Base-by-base conservation (phyloP, 2,329 filamentous ascomycete species). In the Verticillium zaregamsianum region DNA sequence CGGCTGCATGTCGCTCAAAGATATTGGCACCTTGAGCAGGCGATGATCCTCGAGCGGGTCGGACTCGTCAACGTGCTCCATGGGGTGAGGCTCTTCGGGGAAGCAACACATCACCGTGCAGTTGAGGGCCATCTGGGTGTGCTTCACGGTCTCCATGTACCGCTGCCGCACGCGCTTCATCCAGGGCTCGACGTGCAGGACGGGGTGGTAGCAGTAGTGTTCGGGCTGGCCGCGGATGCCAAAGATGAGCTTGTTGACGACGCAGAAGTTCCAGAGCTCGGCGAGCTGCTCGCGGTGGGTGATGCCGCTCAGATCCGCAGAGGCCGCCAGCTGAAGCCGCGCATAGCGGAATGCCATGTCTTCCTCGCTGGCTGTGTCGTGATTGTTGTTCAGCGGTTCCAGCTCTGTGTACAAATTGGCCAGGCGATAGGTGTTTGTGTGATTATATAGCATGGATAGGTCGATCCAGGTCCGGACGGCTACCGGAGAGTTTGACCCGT, bases 141-240 rank as follows among this genome's bases (percentile, higher is more conserved):
- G 72, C 45, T 72, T 68, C 9, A 74, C 69, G 3, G 74, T 72
- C 3, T 71, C 68, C 15, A 77, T 74, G 65, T 80, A 80, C 58
- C 75, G 72, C 57, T 77, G 73, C 28, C 73, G 72, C 61, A 77
- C 80, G 61, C 78, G 72, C 65, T 77, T 79, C 15, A 74, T 77
- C 74, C 73, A 78, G 2, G 78, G 78, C n/a, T 77, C 74, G 7
- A 78, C 73, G 66, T 78, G 79, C 65, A 80, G 69, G 0, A 74
- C 74, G 61, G 77, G 78, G 61, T 80, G 78, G 59, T 77, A 79
- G 65, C 78, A 80, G 63, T 72, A 79, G 2, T 79, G 69, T 5
- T 75, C 70, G 3, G 72, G 71, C 62, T 73, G 69, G 6, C 68
- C 70, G 62, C 73, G 72, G 59, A 78, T 65, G 20, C 74, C 66